These are phyloP conservation scores for Gracilaria domingensis DNA, from an alignment of 23 red algal species.

Conservation along the genomic window DNA sequence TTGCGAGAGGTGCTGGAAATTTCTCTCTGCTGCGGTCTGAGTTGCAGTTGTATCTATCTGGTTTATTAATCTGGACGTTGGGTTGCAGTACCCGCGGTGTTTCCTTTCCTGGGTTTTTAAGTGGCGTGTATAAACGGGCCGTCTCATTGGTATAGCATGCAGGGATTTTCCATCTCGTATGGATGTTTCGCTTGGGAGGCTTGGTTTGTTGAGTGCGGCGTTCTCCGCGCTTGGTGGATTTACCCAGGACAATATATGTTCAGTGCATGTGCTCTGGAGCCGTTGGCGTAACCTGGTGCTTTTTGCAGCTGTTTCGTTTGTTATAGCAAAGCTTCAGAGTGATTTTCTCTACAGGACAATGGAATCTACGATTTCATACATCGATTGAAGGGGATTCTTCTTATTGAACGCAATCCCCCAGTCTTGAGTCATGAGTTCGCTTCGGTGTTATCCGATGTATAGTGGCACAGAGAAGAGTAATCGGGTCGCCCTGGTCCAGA, in stretches of 20 bases:
- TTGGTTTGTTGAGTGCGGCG: slow-evolving; percentile 63
- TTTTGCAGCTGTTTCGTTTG: slow-evolving; percentile 56
- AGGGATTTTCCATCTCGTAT: slow-evolving; percentile 54
- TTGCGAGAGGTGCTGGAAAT: slow-evolving; percentile 3
- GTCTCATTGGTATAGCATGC: slow-evolving; percentile 54
- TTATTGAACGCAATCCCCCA: slow-evolving; percentile 41
- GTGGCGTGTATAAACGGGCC: slow-evolving; percentile 68
- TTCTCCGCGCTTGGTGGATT: slow-evolving; percentile 71
- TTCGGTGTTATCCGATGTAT: slow-evolving; percentile 67
- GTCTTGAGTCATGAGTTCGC: slow-evolving; percentile 65
- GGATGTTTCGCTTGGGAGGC: slow-evolving; percentile 45
- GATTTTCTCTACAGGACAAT: slow-evolving; percentile 65
- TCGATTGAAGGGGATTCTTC: slow-evolving; percentile 86
- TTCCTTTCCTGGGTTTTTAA: slow-evolving; percentile 76
- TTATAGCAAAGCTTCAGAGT: slow-evolving; percentile 66
- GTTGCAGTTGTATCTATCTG: slow-evolving; percentile 47
- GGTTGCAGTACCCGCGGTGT: slow-evolving; percentile 73
- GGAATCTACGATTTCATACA: slow-evolving; percentile 85
- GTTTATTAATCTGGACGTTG: slow-evolving; percentile 78
- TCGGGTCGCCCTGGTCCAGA: slow-evolving; percentile 37
- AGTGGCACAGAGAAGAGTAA: slow-evolving; percentile 51
- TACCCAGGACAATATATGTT: slow-evolving; percentile 74
- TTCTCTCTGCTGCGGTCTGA: slow-evolving; percentile 52
- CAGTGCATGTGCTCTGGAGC: slow-evolving; percentile 69
- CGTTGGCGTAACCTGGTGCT: slow-evolving; percentile 51